Evolutionary conservation across 495 filamentous ascomycete genomes (phyloP).

Genomic region (Emericellopsis terricola): DNA sequence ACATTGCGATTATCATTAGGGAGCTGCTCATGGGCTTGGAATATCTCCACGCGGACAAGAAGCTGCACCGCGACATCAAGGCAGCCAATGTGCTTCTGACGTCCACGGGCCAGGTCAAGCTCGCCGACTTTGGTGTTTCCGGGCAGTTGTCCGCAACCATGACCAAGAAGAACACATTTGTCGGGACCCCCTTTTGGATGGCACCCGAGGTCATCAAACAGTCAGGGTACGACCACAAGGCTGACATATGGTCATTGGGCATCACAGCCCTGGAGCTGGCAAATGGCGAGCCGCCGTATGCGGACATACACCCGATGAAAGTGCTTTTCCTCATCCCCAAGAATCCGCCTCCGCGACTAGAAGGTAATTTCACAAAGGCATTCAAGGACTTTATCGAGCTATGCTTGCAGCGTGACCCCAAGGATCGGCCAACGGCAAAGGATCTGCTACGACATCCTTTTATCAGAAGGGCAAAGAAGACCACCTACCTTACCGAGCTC

Average conservation of each 20-base stretch:
- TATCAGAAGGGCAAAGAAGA: slow-evolving; percentile 75
- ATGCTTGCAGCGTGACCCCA: slow-evolving; percentile 74
- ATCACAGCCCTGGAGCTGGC: slow-evolving; percentile 92
- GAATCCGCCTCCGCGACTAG: slow-evolving; percentile 66
- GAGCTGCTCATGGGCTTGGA: slow-evolving; percentile 82
- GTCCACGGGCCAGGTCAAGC: slow-evolving; percentile 82
- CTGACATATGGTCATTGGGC: slow-evolving; percentile 97
- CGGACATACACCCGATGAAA: slow-evolving; percentile 98
- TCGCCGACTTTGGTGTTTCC: slow-evolving; percentile 95
- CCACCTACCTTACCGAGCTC: slow-evolving; percentile 76
- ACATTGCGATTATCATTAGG: slow-evolving; percentile 83
- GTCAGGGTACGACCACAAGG: slow-evolving; percentile 95
- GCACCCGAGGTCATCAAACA: slow-evolving; percentile 98
- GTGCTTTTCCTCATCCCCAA: slow-evolving; percentile 94
- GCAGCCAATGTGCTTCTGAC: slow-evolving; percentile 82
- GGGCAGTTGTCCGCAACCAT: slow-evolving; percentile 97
- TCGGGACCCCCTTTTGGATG: slow-evolving; percentile 99
- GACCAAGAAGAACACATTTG: slow-evolving; percentile 98
- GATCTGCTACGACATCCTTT: slow-evolving; percentile 85
- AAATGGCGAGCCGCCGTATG: slow-evolving; percentile 84
- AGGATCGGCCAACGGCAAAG: slow-evolving; percentile 69
- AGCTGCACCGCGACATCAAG: slow-evolving; percentile 95
- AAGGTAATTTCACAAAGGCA: slow-evolving; percentile 69
- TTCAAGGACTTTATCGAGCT: slow-evolving; percentile 93
- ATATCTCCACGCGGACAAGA: slow-evolving; percentile 87